Conservation (phyloP, 2,329 filamentous ascomycete genomes). For the Paramyrothecium roridum region DNA sequence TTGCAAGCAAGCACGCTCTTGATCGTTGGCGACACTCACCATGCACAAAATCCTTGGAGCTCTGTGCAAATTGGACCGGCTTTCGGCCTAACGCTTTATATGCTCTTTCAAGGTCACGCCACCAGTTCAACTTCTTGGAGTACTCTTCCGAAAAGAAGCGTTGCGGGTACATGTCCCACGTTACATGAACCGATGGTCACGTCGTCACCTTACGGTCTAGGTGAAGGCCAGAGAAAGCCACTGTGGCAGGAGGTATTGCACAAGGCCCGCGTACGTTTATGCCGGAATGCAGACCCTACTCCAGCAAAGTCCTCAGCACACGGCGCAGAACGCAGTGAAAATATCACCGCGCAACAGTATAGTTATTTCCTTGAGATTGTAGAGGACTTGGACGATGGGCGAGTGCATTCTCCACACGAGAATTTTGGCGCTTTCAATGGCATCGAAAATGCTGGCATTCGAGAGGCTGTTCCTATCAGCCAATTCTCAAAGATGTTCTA, state of each 20-base stretch:
- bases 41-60: constrained; percentile 58
- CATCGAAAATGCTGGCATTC: constrained; percentile 41
- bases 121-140: constrained; percentile 19
- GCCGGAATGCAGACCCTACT: constrained; percentile 54
- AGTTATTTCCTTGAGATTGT: constrained; percentile 78
- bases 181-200: not conserved
- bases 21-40: constrained; percentile 82
- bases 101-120: constrained; percentile 85
- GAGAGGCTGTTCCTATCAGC: constrained; percentile 50
- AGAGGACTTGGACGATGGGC: constrained; percentile 69
- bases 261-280: constrained; percentile 81
- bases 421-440: constrained; percentile 32
- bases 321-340: not conserved
- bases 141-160: not conserved
- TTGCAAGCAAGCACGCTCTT: constrained; percentile 91
- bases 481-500: constrained; percentile 89
- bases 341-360: constrained; percentile 40
- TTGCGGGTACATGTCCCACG: too few species aligned
- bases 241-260: constrained; percentile 97
- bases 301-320: constrained; percentile 1
- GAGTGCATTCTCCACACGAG: constrained; percentile 43
- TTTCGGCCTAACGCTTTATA: constrained; percentile 87
- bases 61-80: constrained; percentile 82
- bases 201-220: constrained; percentile 20
- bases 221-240: constrained; percentile 51